Conservation (phyloP, 257 asterid genomes). For the Anisodus tanguticus region DNA sequence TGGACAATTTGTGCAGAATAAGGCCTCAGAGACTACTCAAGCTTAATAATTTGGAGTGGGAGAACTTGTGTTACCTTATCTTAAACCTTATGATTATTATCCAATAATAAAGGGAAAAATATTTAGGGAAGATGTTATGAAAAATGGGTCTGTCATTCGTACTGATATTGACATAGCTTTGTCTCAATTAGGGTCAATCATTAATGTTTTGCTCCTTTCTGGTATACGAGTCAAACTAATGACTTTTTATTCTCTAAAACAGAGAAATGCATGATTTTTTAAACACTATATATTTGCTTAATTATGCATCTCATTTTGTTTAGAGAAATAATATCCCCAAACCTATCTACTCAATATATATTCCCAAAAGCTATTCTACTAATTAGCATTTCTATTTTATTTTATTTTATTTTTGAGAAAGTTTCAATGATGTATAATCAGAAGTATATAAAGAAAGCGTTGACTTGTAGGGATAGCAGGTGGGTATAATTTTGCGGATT, state of each 20-base stretch:
- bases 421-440: no score
- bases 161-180: background rate
- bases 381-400: no score
- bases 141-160: background rate
- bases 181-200: background rate
- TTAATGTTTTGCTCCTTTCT: background rate
- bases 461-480: no score
- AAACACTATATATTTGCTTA: no score
- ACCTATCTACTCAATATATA: no score
- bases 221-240: background rate
- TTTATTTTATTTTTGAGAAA: no score
- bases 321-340: no score
- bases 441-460: no score
- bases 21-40: conserved; percentile 26
- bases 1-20: conserved; percentile 27
- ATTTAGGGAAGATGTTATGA: background rate
- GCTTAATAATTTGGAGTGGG: background rate
- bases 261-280: no score
- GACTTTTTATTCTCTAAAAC: background rate
- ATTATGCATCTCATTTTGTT: no score
- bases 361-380: no score
- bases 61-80: background rate
- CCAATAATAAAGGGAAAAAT: background rate
- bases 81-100: background rate
- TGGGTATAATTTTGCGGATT: no score